These are phyloP conservation scores for Leccinellum rugosiceps DNA, from an alignment of 768 basidiomycete genomes.

Conservation along the genomic window DNA sequence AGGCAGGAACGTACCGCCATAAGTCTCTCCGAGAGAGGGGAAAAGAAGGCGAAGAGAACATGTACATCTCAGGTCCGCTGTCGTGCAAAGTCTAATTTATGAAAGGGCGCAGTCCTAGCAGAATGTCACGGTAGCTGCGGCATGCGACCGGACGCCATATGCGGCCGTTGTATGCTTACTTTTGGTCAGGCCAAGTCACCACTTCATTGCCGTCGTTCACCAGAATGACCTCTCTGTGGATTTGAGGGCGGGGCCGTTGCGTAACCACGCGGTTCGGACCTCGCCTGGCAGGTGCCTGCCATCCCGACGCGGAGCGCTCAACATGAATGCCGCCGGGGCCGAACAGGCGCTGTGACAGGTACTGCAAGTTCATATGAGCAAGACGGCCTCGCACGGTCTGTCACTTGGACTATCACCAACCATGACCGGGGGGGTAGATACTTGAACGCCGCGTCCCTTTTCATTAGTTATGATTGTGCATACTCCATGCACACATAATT, in stretches of 20 bases:
- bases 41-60: background rate
- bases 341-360: background rate
- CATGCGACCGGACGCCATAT: background rate
- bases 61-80: background rate
- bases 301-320: background rate
- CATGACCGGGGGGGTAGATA: background rate
- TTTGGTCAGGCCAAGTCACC: background rate
- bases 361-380: background rate
- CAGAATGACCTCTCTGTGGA: background rate
- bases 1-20: background rate
- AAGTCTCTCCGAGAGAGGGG: background rate
- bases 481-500: background rate
- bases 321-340: background rate
- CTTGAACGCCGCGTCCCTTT: background rate
- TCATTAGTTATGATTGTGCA: background rate
- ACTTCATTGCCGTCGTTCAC: background rate
- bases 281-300: background rate
- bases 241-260: background rate
- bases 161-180: background rate
- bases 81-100: slow-evolving; percentile 10
- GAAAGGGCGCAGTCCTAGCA: background rate
- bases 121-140: background rate
- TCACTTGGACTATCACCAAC: background rate
- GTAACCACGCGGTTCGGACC: background rate
- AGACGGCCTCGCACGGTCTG: background rate